These are phyloP conservation scores for Begonia loranthoides DNA, from an alignment of 306 rosid genomes.

Conservation along the genomic window DNA sequence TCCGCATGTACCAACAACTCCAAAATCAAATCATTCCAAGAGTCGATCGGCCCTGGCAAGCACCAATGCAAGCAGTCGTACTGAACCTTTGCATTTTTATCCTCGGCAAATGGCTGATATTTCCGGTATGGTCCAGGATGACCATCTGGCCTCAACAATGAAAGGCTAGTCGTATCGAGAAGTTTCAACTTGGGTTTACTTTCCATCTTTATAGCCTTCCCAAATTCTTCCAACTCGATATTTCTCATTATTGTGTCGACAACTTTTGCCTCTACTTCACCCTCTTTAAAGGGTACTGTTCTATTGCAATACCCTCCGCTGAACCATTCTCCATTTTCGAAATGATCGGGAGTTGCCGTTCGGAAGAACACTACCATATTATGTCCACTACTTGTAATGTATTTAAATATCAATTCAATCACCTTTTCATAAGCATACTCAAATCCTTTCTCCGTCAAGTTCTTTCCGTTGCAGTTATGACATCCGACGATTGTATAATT, in stretches of 20 bases:
- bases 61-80: constrained; percentile 59
- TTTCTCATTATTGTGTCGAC: constrained; percentile 34
- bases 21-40: constrained; percentile 69
- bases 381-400: constrained; percentile 21
- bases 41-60: constrained; percentile 82
- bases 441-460: constrained; percentile 47
- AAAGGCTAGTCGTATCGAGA: constrained; percentile 50
- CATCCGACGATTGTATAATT: constrained; percentile 36
- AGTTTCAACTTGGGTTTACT: constrained; percentile 25
- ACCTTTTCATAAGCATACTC: constrained; percentile 46
- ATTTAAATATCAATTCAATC: constrained; percentile 22
- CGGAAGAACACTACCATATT: constrained; percentile 42
- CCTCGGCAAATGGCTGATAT: constrained; percentile 53
- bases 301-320: constrained; percentile 84
- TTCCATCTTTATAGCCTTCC: constrained; percentile 21
- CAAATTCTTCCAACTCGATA: constrained; percentile 52
- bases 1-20: constrained; percentile 37
- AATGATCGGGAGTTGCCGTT: constrained; percentile 77
- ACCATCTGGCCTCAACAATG: constrained; percentile 68
- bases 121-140: constrained; percentile 75
- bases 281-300: constrained; percentile 52
- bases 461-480: constrained; percentile 51
- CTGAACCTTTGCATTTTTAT: constrained; percentile 27
- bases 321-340: no score
- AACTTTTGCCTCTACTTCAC: constrained; percentile 19